phyloP scores from a whole-genome alignment of 1,284 basidiomycete species.

The Ceratobasidium sp. region DNA sequence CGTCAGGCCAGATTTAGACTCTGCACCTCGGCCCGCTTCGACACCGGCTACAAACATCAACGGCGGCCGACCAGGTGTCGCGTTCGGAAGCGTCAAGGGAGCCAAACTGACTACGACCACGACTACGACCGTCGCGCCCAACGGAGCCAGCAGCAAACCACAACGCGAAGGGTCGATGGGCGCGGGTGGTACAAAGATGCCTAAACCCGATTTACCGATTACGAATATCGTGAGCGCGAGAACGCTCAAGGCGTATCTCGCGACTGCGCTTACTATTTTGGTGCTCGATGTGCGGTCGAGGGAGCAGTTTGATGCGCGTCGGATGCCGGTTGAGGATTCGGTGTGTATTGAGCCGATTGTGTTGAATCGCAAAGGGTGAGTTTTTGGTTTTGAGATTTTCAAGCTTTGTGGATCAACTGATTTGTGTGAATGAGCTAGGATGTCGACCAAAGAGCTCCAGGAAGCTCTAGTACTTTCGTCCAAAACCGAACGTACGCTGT shows the following conservation, averaged over 20 bases:
- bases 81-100: constrained; percentile 13
- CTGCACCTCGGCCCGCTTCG: constrained; percentile 27
- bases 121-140: constrained; percentile 6
- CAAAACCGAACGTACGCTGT: constrained; percentile 75
- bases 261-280: constrained; percentile 69
- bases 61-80: neutral
- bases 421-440: constrained; percentile 60
- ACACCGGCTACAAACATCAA: constrained; percentile 23
- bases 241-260: constrained; percentile 72
- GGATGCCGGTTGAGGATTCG: constrained; percentile 76
- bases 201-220: constrained; percentile 63
- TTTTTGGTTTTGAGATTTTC: constrained; percentile 44
- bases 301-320: constrained; percentile 79
- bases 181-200: constrained; percentile 12
- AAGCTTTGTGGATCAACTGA: neutral
- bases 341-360: constrained; percentile 90
- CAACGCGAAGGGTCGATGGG: neutral
- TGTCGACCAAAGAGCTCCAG: constrained; percentile 78
- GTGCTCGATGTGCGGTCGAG: constrained; percentile 86
- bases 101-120: neutral
- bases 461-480: constrained; percentile 81
- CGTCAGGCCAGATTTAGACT: constrained; percentile 17
- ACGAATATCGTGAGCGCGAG: constrained; percentile 73
- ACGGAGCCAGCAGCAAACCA: constrained; percentile 32
- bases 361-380: constrained; percentile 76